These are phyloP conservation scores for Cryphonectria japonica DNA, from an alignment of 2,329 filamentous ascomycete genomes.

Conservation along the genomic window DNA sequence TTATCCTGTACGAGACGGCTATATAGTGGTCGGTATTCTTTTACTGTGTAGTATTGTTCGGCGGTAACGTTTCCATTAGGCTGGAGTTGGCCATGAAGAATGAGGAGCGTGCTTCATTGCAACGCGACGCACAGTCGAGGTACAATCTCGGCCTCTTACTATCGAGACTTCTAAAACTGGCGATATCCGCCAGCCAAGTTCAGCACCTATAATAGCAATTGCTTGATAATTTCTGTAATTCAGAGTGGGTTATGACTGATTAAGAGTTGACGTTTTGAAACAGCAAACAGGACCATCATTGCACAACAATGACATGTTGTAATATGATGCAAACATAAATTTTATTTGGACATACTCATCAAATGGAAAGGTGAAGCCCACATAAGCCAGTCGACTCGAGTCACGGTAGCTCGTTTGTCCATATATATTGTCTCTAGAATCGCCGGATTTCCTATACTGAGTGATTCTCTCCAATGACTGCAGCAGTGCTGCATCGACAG, in stretches of 20 bases:
- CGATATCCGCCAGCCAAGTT: no score
- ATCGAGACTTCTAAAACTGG: no score
- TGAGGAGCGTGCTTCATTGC: slow-evolving; percentile 14
- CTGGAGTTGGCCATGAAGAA: background rate
- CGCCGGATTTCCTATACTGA: no score
- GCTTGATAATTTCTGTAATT: background rate
- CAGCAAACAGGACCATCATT: background rate
- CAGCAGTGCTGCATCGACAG: no score
- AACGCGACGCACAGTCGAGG: slow-evolving; percentile 22
- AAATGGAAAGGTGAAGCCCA: no score
- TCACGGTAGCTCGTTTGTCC: no score
- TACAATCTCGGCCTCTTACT: slow-evolving; percentile 6
- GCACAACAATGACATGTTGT: background rate
- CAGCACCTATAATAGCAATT: no score
- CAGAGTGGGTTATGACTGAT: background rate
- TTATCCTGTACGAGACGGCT: slow-evolving; percentile 10
- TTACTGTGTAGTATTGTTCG: background rate
- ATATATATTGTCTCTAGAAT: no score
- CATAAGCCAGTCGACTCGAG: no score
- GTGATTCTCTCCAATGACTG: no score
- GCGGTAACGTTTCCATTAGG: slow-evolving; percentile 16
- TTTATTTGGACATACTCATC: background rate
- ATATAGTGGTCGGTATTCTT: slow-evolving; percentile 16
- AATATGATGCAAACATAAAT: background rate
- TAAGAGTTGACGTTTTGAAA: background rate